Evolutionary conservation across 148 eudicot species (phyloP).

Genomic region (Amaranthus palmeri): DNA sequence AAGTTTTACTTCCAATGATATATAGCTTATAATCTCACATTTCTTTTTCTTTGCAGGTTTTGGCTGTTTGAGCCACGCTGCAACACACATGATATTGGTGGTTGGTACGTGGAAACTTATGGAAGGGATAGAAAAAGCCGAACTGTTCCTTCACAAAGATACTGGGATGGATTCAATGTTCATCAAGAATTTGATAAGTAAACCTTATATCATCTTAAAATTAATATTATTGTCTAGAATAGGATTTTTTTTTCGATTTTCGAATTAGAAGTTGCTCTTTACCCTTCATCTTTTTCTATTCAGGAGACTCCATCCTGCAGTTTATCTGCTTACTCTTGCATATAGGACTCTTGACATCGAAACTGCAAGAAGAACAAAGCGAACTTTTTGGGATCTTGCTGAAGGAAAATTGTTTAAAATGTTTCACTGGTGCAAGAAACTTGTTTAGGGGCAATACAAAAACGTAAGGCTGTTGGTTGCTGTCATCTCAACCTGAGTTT

Average conservation of each 20-base stretch:
- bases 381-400: conserved; percentile 36
- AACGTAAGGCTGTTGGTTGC: not conserved
- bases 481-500: conserved; percentile 4
- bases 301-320: conserved; percentile 97
- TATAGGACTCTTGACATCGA: conserved; percentile 89
- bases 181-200: conserved; percentile 56
- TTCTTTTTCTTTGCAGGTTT: conserved; percentile 40
- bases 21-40: conserved; percentile 1
- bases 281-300: conserved; percentile 13
- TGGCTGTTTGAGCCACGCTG: conserved; percentile 99
- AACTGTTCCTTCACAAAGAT: conserved; percentile 62
- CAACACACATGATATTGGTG: conserved; percentile 89
- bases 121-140: conserved; percentile 68
- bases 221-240: not conserved
- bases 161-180: conserved; percentile 68
- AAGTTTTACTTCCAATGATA: not conserved
- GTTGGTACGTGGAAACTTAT: conserved; percentile 96
- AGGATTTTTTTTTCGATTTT: not conserved
- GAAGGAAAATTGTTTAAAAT: conserved; percentile 46
- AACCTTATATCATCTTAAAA: not conserved
- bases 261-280: conserved; percentile 3
- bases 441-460: conserved; percentile 26
- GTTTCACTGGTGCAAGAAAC: conserved; percentile 62
- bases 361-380: conserved; percentile 52
- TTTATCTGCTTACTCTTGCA: conserved; percentile 89